Percentiles rank a stretch among this genome's conserved stretches.
Conservation (phyloP, 306 rosid genomes). For the Fagus sylvatica region DNA sequence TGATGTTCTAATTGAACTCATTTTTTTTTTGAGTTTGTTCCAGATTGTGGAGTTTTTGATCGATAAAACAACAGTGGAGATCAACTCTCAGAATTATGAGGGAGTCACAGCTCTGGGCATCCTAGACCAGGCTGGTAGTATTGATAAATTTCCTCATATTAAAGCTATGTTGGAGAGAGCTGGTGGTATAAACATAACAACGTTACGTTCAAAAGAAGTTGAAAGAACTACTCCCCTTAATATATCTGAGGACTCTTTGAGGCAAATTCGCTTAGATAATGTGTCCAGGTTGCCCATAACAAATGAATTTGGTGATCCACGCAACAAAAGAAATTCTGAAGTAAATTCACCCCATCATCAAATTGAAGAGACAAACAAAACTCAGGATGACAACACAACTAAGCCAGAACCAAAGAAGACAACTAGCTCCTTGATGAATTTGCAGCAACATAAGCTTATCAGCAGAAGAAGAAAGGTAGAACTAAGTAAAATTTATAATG, state of each 20-base stretch:
- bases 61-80: constrained; percentile 44
- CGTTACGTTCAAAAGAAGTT: no score
- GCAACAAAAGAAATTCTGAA: constrained; percentile 18
- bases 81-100: constrained; percentile 47
- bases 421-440: constrained; percentile 13
- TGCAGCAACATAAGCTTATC: constrained; percentile 23
- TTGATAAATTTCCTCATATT: not conserved
- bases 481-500: constrained; percentile 10
- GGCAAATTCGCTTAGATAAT: no score
- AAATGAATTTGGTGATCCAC: not conserved
- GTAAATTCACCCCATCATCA: constrained; percentile 30
- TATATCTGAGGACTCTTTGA: no score
- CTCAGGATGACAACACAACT: constrained; percentile 21
- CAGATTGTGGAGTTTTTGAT: constrained; percentile 70
- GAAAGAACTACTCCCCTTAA: no score
- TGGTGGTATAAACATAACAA: not conserved
- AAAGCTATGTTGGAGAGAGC: not conserved
- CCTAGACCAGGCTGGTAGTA: constrained; percentile 35
- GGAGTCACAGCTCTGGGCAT: constrained; percentile 59
- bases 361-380: constrained; percentile 13
- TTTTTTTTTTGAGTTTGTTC: not conserved
- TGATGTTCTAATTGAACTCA: no score
- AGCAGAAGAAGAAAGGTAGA: constrained; percentile 28
- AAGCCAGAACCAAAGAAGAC: constrained; percentile 10
- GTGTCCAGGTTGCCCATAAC: not conserved